Percentiles rank a stretch among this genome's conserved stretches.
Conservation (phyloP, 2,329 filamentous ascomycete genomes). For the Penicillium decumbens region DNA sequence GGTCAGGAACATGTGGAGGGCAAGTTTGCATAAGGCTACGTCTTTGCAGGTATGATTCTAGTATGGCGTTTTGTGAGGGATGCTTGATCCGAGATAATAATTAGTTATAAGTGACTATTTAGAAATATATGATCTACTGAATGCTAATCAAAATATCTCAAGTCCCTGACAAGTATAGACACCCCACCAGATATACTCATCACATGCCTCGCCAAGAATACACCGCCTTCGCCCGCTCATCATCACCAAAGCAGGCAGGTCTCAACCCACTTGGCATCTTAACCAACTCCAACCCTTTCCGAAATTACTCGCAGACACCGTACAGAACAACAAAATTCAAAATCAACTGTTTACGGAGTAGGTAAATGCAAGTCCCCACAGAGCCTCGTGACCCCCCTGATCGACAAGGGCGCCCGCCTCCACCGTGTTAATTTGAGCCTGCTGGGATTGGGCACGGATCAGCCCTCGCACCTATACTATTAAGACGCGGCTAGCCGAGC, state of each 20-base stretch:
- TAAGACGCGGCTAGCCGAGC: background rate
- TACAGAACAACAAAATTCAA: too few species aligned
- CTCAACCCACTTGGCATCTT: background rate
- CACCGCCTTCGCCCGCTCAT: background rate
- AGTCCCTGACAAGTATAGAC: too few species aligned
- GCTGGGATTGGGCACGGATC: background rate
- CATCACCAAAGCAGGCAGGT: background rate
- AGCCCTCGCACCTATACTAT: background rate
- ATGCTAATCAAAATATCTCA: background rate
- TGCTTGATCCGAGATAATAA: background rate
- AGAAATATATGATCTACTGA: too few species aligned
- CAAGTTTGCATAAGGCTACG: constrained; percentile 4
- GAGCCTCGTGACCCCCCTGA: background rate
- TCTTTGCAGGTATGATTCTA: background rate
- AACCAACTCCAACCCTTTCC: too few species aligned
- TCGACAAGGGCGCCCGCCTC: background rate
- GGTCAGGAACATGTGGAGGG: constrained; percentile 8
- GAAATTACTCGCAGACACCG: too few species aligned
- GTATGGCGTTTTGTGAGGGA: background rate
- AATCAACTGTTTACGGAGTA: too few species aligned
- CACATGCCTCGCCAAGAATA: background rate
- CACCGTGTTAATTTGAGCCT: background rate
- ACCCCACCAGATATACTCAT: background rate
- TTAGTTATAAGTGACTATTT: too few species aligned
- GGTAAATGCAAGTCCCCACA: too few species aligned